phyloP scores from a whole-genome alignment of 768 basidiomycete genomes.

The Hydnomerulius pinastri region DNA sequence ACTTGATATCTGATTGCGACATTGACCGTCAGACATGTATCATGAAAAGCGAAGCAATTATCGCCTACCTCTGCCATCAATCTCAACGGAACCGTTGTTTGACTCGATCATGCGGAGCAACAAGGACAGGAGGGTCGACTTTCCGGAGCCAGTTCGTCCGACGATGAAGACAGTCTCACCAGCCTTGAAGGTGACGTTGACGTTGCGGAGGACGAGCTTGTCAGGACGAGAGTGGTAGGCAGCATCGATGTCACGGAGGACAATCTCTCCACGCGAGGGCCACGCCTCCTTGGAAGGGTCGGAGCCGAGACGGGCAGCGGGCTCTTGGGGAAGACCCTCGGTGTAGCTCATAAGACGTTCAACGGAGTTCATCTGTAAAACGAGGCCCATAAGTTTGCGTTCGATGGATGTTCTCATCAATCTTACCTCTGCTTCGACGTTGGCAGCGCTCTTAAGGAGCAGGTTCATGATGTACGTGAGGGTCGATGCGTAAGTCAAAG shows the following conservation, averaged over 20 bases:
- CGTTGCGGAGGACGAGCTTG: conserved; percentile 56
- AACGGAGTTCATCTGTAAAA: conserved; percentile 28
- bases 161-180: conserved; percentile 78
- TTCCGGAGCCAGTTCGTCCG: conserved; percentile 76
- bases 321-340: conserved; percentile 24
- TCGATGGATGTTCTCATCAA: not conserved
- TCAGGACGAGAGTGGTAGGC: conserved; percentile 73
- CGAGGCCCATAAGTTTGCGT: not conserved
- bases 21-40: conserved; percentile 65
- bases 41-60: conserved; percentile 53
- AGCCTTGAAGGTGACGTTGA: conserved; percentile 66
- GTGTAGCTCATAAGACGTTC: conserved; percentile 31
- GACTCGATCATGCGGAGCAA: conserved; percentile 76
- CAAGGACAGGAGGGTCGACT: conserved; percentile 65
- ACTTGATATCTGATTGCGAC: conserved; percentile 79
- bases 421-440: conserved; percentile 29
- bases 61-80: conserved; percentile 58
- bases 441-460: conserved; percentile 27
- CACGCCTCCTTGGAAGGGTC: conserved; percentile 23
- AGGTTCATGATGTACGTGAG: conserved; percentile 31
- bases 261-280: conserved; percentile 59
- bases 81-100: conserved; percentile 75
- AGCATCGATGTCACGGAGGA: conserved; percentile 60
- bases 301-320: conserved; percentile 16
- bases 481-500: conserved; percentile 27